Percentiles rank a stretch among this genome's conserved stretches.
These are phyloP conservation scores for Coemansia sp. DNA, from an alignment of 192 early-diverging fungal species.

Conservation along the genomic window DNA sequence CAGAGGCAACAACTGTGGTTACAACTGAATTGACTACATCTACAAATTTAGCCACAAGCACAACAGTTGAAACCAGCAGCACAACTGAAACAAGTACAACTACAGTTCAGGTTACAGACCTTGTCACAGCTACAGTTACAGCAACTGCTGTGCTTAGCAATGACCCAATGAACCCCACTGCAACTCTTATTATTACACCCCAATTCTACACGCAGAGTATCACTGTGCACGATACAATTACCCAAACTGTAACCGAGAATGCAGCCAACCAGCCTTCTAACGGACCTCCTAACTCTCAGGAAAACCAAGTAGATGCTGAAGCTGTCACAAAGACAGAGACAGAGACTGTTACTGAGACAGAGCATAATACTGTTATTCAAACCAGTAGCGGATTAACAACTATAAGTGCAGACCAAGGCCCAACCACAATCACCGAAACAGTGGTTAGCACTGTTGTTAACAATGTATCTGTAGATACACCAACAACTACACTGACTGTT, in stretches of 20 bases:
- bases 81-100: conserved; percentile 6
- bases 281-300: not conserved
- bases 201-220: conserved; percentile 11
- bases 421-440: not conserved
- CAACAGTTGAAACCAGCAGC: conserved; percentile 6
- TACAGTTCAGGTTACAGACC: conserved; percentile 1
- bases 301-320: not conserved
- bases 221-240: conserved; percentile 5
- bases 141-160: not conserved
- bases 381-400: not conserved
- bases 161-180: not conserved
- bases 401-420: not conserved
- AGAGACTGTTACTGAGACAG: not conserved
- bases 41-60: conserved; percentile 7
- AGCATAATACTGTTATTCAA: not conserved
- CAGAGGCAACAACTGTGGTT: conserved; percentile 2
- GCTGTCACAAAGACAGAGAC: not conserved
- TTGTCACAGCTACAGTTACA: not conserved
- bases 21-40: conserved; percentile 2
- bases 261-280: not conserved
- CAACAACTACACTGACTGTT: conserved; percentile 3
- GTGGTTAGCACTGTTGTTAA: not conserved
- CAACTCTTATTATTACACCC: conserved; percentile 8
- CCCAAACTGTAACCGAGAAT: not conserved
- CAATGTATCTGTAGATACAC: not conserved